A percentile compares a stretch with the other conserved stretches of the same genome.
These are phyloP conservation scores for Cylindrotheca closterium DNA, from an alignment of 108 stramenopile species.

Conservation along the genomic window DNA sequence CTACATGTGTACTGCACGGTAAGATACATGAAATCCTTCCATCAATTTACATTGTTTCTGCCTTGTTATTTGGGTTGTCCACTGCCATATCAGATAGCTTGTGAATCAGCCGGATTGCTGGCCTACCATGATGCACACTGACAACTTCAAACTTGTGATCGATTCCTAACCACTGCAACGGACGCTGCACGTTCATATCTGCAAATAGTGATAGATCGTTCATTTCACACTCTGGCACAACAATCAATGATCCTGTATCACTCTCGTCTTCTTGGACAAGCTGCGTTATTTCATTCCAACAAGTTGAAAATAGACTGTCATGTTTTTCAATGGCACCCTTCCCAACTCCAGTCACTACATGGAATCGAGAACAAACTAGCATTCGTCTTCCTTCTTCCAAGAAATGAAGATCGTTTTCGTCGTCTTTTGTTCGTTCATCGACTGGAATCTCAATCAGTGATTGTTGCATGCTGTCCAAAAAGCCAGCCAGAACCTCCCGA, in stretches of 20 bases:
- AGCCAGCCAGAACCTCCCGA: slow-evolving; percentile 25
- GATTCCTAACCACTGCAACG: slow-evolving; percentile 68
- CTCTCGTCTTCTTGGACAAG: slow-evolving; percentile 23
- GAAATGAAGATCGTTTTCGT: slow-evolving; percentile 69
- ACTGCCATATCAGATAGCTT: slow-evolving; percentile 64
- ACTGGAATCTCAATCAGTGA: slow-evolving; percentile 65
- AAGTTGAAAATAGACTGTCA: slow-evolving; percentile 48
- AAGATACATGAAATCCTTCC: neutral
- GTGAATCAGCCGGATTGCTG: slow-evolving; percentile 63
- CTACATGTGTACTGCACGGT: neutral
- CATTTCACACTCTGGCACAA: slow-evolving; percentile 43
- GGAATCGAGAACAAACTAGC: slow-evolving; percentile 64
- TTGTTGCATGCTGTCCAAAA: slow-evolving; percentile 63
- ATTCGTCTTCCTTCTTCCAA: slow-evolving; percentile 75
- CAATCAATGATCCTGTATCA: slow-evolving; percentile 63
- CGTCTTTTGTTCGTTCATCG: slow-evolving; percentile 41
- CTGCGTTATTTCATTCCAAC: slow-evolving; percentile 70
- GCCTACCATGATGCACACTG: slow-evolving; percentile 45
- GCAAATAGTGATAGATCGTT: slow-evolving; percentile 44
- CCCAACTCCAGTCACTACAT: slow-evolving; percentile 35
- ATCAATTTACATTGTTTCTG: neutral
- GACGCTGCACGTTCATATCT: slow-evolving; percentile 53
- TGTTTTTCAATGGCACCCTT: slow-evolving; percentile 29
- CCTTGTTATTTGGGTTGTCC: slow-evolving; percentile 12
- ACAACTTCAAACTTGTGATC: slow-evolving; percentile 63